These are phyloP conservation scores for Panicum virgatum DNA, from an alignment of 202 grass and related monocot species.

Conservation along the genomic window DNA sequence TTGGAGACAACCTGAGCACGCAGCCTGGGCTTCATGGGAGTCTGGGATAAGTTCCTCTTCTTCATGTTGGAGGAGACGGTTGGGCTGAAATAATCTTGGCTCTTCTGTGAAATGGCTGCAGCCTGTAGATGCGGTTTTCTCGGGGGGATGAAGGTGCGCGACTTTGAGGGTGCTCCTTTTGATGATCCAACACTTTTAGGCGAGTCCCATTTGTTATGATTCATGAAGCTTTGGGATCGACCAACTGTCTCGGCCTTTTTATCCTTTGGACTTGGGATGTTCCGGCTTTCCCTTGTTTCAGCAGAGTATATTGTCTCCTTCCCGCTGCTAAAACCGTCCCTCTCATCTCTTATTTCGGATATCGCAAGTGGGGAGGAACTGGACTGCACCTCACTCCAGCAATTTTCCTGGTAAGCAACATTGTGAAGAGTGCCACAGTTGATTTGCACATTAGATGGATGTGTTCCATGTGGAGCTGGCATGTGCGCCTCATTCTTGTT, in stretches of 20 bases:
- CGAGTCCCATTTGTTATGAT: constrained; percentile 69
- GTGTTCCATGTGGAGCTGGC: constrained; percentile 20
- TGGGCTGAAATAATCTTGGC: constrained; percentile 77
- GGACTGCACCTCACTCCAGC: constrained; percentile 68
- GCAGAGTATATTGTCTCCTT: constrained; percentile 85
- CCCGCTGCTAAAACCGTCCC: constrained; percentile 61
- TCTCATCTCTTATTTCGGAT: constrained; percentile 50
- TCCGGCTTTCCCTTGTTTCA: constrained; percentile 89
- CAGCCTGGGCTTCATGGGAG: constrained; percentile 60
- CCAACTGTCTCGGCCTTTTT: constrained; percentile 53
- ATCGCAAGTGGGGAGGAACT: constrained; percentile 60
- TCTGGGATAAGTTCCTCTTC: constrained; percentile 63
- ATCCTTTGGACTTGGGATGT: constrained; percentile 74
- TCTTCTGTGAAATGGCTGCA: constrained; percentile 65
- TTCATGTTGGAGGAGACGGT: constrained; percentile 79
- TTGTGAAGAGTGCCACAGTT: constrained; percentile 47
- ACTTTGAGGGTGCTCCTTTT: constrained; percentile 46
- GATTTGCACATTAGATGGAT: constrained; percentile 29
- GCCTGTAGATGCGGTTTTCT: constrained; percentile 69
- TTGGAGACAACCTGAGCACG: constrained; percentile 57
- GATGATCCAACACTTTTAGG: constrained; percentile 56
- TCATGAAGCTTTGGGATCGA: constrained; percentile 65
- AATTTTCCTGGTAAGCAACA: constrained; percentile 68
- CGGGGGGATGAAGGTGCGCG: constrained; percentile 61
- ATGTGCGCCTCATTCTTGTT: constrained; percentile 29